phyloP scores from a whole-genome alignment of 257 asterid species.

The Plantago elongata region DNA sequence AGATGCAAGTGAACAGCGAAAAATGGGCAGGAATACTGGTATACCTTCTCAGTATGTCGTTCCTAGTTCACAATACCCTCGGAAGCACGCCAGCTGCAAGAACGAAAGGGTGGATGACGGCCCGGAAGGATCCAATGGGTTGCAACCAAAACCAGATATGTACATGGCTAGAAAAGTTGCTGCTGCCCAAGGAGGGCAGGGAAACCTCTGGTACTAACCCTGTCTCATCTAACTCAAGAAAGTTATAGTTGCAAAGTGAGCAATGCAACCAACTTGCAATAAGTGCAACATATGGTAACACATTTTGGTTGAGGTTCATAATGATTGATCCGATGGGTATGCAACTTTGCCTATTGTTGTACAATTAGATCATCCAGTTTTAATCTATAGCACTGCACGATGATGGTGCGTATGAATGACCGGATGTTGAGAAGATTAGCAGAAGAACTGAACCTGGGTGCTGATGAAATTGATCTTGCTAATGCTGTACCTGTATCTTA shows the following conservation, averaged over 20 bases:
- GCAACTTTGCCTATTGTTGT: too few species aligned
- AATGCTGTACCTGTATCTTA: neutral
- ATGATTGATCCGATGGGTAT: too few species aligned
- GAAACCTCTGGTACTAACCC: conserved; percentile 44
- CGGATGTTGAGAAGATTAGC: neutral
- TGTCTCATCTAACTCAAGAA: conserved; percentile 1
- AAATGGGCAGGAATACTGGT: conserved; percentile 50
- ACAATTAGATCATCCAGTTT: too few species aligned
- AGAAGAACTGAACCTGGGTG: neutral
- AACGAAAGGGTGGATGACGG: conserved; percentile 32
- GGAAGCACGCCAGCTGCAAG: conserved; percentile 36
- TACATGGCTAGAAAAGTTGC: conserved; percentile 42
- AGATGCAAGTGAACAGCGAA: conserved; percentile 58
- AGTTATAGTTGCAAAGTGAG: too few species aligned
- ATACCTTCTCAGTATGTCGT: conserved; percentile 52
- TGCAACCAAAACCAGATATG: conserved; percentile 39
- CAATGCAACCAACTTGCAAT: too few species aligned
- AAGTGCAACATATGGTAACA: neutral
- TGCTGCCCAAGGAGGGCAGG: conserved; percentile 41
- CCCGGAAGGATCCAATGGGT: conserved; percentile 31
- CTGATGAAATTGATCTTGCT: conserved; percentile 1
- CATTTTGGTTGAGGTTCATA: too few species aligned
- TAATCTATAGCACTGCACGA: neutral
- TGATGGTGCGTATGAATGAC: neutral
- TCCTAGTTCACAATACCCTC: conserved; percentile 46